Base-by-base conservation (phyloP, 768 basidiomycete genomes). In the Gymnopilus junonius region DNA sequence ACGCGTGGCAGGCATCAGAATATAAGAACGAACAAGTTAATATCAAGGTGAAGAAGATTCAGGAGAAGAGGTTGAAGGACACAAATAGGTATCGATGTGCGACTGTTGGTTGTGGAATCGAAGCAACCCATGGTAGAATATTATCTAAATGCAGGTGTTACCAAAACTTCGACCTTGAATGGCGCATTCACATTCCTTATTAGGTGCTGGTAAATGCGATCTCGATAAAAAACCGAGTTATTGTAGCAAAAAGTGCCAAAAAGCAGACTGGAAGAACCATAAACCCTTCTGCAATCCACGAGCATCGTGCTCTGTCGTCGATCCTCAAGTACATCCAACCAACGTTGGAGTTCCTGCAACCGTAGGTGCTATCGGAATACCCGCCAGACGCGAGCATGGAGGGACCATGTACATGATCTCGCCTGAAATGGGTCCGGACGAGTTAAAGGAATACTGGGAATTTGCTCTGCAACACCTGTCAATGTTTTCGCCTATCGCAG, bases 221-320 rank as follows among this genome's bases (percentile, higher is more conserved):
- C 34, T 51, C 14, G 73, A 75, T 55, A 73, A 74, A 64, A 77
- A 75, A 51, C 76, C 75, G 3, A 68, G 68, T 27, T 77, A 76
- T 50, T 76, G 74, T 59, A 71, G 73, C 55, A 73, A 72, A 62
- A 69, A 72, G 64, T 77, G 68, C 46, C 68, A 69, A 21, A 68
- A 62, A 67, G 65, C 10, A 10, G 75, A 77, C 59, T 77, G 76
- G 77, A 72, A 71, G 40, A 76, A 68, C 61, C 76, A 77, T 65
- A 78, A 76, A 61, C 74, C 75, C 1, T 77, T 73, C 64, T 78
- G 75, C 61, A 66, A 55, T n/a, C 69, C 73, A 1, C 74, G 74
- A 4, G 73, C 73, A 6, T 65, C 69, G 8, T 77, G 77, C 55
- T 75, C 73, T 1, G 67, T 76, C 15, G 61, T 76, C 39, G 73